A percentile compares a stretch with the other conserved stretches of the same genome.
Conservation (phyloP, 140 eudicot species). For the Bidens hawaiensis region DNA sequence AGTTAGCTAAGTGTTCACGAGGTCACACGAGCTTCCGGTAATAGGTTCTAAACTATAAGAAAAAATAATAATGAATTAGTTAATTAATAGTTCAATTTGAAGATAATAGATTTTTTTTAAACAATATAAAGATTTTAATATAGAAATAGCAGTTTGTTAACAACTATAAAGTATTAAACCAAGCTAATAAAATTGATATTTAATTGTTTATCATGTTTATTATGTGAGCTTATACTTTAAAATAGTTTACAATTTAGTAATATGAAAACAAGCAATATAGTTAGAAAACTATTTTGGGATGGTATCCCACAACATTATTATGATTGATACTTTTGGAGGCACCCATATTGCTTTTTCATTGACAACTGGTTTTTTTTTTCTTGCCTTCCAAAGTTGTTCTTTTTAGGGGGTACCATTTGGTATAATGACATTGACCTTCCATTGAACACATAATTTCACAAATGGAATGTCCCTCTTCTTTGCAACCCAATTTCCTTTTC, state of each 20-base stretch:
- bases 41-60: too few relatives aligned
- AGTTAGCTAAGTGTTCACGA: not conserved
- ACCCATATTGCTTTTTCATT: conserved; percentile 18
- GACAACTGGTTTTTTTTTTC: conserved; percentile 14
- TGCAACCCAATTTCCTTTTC: not conserved
- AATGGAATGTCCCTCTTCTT: conserved; percentile 23
- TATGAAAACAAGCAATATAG: not conserved
- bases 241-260: not conserved
- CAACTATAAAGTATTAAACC: not conserved
- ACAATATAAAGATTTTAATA: too few relatives aligned
- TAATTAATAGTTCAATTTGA: not conserved
- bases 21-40: too few relatives aligned
- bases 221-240: not conserved
- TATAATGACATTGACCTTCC: conserved; percentile 19
- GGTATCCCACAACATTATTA: conserved; percentile 24
- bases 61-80: too few relatives aligned
- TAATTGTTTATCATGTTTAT: not conserved
- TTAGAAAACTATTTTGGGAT: not conserved
- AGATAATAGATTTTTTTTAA: not conserved
- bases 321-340: conserved; percentile 21
- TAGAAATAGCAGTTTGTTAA: too few relatives aligned
- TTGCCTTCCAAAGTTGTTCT: conserved; percentile 5
- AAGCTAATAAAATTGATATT: not conserved
- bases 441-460: conserved; percentile 11
- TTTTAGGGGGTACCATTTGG: conserved; percentile 7